Conservation (phyloP, 768 basidiomycete genomes). For the Rubroboletus pulcherrimus region DNA sequence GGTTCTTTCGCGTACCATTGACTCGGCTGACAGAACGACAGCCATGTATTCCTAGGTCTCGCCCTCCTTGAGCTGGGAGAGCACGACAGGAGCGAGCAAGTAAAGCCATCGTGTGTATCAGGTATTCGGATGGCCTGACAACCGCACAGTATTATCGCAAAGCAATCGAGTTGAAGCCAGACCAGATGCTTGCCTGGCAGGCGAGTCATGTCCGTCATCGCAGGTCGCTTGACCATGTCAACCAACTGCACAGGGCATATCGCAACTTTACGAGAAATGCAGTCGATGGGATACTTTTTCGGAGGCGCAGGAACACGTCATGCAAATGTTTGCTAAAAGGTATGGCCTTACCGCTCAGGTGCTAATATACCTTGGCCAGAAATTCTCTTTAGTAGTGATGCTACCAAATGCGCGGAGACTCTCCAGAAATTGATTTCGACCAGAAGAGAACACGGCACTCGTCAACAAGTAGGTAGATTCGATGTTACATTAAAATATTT, state of each 20-base stretch:
- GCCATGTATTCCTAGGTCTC: conserved; percentile 82
- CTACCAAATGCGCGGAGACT: conserved; percentile 72
- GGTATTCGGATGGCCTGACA: conserved; percentile 15
- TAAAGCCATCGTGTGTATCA: conserved; percentile 38
- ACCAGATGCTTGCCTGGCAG: conserved; percentile 82
- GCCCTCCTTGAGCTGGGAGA: conserved; percentile 74
- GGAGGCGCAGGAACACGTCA: conserved; percentile 51
- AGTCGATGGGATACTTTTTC: conserved; percentile 56
- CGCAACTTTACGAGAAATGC: conserved; percentile 65
- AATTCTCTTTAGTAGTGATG: conserved; percentile 56
- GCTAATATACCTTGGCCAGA: background rate
- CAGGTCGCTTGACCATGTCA: conserved; percentile 9
- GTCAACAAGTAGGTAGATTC: conserved; percentile 45
- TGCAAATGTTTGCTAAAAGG: conserved; percentile 56
- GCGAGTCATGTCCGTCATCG: conserved; percentile 35
- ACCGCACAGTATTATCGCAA: conserved; percentile 64
- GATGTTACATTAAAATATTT: background rate
- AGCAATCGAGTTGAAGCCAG: conserved; percentile 67
- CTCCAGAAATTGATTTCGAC: conserved; percentile 74
- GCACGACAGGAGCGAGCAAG: conserved; percentile 77
- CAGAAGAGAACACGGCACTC: conserved; percentile 56
- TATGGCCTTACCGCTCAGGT: conserved; percentile 31
- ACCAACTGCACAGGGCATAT: conserved; percentile 53
- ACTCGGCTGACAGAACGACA: conserved; percentile 30
- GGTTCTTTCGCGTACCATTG: background rate